A percentile compares a stretch with the other conserved stretches of the same genome.
Conservation (phyloP, 176 grass and related monocot genomes). For the Triticum turgidum region DNA sequence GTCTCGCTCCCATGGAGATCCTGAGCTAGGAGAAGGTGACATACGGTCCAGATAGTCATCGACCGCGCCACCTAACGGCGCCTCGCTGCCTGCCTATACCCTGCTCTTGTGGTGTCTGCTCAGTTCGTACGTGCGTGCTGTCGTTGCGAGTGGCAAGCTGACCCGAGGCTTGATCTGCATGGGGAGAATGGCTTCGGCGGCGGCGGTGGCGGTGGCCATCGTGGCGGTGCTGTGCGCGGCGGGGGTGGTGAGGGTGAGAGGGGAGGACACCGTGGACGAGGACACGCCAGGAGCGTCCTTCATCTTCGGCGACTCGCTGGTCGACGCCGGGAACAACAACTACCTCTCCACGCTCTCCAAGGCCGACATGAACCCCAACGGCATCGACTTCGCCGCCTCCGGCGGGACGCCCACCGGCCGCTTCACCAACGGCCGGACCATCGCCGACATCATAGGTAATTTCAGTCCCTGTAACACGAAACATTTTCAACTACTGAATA, state of each 20-base stretch:
- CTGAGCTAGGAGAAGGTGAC: too few species aligned
- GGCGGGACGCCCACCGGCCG: slow-evolving; percentile 79
- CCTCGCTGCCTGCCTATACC: too few species aligned
- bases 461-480: not conserved
- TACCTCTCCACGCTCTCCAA: slow-evolving; percentile 74
- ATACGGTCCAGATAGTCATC: too few species aligned
- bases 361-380: slow-evolving; percentile 83
- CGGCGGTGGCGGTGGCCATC: not conserved
- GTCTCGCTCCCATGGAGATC: too few species aligned
- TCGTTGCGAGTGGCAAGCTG: not conserved
- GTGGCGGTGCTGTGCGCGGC: slow-evolving; percentile 16
- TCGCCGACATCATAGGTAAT: slow-evolving; percentile 75
- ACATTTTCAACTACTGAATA: not conserved
- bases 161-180: not conserved
- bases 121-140: not conserved
- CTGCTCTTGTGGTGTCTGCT: too few species aligned
- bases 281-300: slow-evolving; percentile 58
- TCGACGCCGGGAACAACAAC: slow-evolving; percentile 97
- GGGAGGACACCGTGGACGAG: slow-evolving; percentile 19
- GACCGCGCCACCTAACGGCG: too few species aligned
- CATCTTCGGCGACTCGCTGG: slow-evolving; percentile 92
- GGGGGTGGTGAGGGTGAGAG: not conserved
- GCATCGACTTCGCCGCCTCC: slow-evolving; percentile 91
- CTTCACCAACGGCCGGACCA: slow-evolving; percentile 92
- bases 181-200: not conserved